phyloP scores from a whole-genome alignment of 2,329 filamentous ascomycete genomes.

The Aureobasidium uvarum region DNA sequence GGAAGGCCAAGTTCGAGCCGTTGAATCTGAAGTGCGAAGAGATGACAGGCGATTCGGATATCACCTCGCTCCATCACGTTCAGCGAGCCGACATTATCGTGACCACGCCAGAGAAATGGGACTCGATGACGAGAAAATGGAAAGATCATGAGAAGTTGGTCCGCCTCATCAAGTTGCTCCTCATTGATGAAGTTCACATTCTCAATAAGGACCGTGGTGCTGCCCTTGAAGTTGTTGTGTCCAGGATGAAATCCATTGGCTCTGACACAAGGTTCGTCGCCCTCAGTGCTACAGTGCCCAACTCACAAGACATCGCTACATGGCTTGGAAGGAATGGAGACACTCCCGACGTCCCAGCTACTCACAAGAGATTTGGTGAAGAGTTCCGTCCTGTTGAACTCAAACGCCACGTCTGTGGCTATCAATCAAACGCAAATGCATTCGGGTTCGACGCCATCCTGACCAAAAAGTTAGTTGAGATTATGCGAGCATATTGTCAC shows the following conservation, averaged over 20 bases:
- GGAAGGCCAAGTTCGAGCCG: constrained; percentile 69
- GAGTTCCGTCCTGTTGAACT: constrained; percentile 76
- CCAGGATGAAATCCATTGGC: constrained; percentile 79
- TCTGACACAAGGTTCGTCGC: constrained; percentile 76
- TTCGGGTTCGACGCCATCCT: constrained; percentile 73
- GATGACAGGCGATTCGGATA: constrained; percentile 77
- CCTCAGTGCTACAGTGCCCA: constrained; percentile 79
- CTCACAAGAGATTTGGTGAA: constrained; percentile 69
- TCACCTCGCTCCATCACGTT: constrained; percentile 63
- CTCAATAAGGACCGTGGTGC: constrained; percentile 76
- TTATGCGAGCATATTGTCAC: not conserved
- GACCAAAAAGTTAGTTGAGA: constrained; percentile 51
- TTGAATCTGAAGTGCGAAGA: constrained; percentile 70
- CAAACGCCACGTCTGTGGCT: constrained; percentile 74
- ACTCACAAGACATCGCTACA: constrained; percentile 72
- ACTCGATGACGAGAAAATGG: constrained; percentile 85
- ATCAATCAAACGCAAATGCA: constrained; percentile 63
- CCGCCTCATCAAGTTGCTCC: constrained; percentile 71
- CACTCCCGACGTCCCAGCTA: constrained; percentile 62
- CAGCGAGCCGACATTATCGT: constrained; percentile 77
- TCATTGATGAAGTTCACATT: constrained; percentile 87
- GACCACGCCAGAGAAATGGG: constrained; percentile 89
- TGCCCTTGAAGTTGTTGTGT: constrained; percentile 78
- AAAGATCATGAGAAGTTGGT: constrained; percentile 73
- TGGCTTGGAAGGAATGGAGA: constrained; percentile 71